Conservation (phyloP, 805 yeast species). For the Candida anglica region DNA sequence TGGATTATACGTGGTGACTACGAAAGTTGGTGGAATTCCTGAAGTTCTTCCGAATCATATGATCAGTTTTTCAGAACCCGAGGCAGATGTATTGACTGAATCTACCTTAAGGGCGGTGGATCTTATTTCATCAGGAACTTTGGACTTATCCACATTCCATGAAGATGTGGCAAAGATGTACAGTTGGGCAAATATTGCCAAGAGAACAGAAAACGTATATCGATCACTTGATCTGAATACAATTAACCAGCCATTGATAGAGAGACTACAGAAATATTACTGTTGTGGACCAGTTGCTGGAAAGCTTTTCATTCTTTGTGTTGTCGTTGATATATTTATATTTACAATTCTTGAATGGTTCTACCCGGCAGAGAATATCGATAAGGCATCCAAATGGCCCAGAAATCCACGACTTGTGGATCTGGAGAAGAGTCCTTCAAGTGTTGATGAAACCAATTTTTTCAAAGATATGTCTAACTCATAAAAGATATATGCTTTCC, state of each 20-base stretch:
- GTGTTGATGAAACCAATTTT: no score
- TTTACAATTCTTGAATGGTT: conserved; percentile 61
- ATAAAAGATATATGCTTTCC: no score
- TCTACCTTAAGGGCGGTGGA: conserved; percentile 71
- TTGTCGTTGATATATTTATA: conserved; percentile 73
- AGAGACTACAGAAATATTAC: conserved; percentile 61
- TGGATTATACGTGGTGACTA: conserved; percentile 88
- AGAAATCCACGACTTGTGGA: no score
- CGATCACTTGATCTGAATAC: conserved; percentile 39
- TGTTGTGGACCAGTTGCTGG: conserved; percentile 84
- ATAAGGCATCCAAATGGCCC: conserved; percentile 80
- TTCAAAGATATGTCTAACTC: no score
- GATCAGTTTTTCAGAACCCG: conserved; percentile 89
- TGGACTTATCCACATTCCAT: conserved; percentile 78
- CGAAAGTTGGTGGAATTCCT: conserved; percentile 96
- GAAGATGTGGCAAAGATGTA: conserved; percentile 76
- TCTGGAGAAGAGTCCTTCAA: no score
- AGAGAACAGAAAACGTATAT: conserved; percentile 81
- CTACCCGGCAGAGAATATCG: conserved; percentile 69
- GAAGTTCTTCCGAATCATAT: conserved; percentile 91
- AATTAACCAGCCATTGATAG: conserved; percentile 50
- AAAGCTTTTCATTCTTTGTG: conserved; percentile 72
- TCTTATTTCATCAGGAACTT: conserved; percentile 48
- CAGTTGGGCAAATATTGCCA: conserved; percentile 88
- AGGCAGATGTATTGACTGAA: conserved; percentile 74